Base-by-base conservation (phyloP, 179 eudicot genomes). In the Dionaea muscipula region DNA sequence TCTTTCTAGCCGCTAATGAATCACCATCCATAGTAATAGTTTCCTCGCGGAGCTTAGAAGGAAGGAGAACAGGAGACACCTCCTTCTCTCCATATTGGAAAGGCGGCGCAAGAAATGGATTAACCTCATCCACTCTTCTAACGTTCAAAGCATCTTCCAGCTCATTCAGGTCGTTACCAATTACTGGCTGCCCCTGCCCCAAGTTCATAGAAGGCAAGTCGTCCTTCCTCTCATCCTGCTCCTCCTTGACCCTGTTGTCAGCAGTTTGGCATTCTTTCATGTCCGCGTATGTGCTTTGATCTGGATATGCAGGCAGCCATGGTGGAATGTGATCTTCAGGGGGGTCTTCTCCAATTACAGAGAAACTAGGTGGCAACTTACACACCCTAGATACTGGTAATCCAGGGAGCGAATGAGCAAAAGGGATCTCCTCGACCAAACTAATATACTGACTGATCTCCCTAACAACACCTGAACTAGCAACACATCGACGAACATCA, bases 221-320 rank as follows among this genome's bases (percentile, higher is more conserved):
- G 6, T 39, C 72, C 27, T 69, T 65, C 47, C 46, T 64, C 26
- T 41, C 39, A 61, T 76, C 78, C 53, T 79, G 75, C 2, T 72
- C 86, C 17, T 62, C 69, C 48, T 67, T 75, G 52, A 72, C 66
- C 53, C 70, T 66, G 62, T 66, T 81, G 1, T 65, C 57, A 48
- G 71, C 64, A 48, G 71, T 75, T 72, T 70, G 78, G 19, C 8
- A 52, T 59, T 80, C 66, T 57, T 51, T 69, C 0, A 78, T 50
- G 3, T 50, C 65, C 22, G 57, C 31, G 47, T 66, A 67, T 0
- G 74, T 72, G 43, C 72, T 81, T 2, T 61, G 68, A 62, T 72
- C 75, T 27, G 87, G 94, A 58, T 81, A 77, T 7, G 50, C 69
- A n/a, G 94, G 94, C 70, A 84, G 66, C 94, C 94, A 84, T 0